Evolutionary conservation across 1,284 basidiomycete genomes (phyloP), one percentile per base, ranked within the genome.

Genomic region (Heterobasidion parviporum): DNA sequence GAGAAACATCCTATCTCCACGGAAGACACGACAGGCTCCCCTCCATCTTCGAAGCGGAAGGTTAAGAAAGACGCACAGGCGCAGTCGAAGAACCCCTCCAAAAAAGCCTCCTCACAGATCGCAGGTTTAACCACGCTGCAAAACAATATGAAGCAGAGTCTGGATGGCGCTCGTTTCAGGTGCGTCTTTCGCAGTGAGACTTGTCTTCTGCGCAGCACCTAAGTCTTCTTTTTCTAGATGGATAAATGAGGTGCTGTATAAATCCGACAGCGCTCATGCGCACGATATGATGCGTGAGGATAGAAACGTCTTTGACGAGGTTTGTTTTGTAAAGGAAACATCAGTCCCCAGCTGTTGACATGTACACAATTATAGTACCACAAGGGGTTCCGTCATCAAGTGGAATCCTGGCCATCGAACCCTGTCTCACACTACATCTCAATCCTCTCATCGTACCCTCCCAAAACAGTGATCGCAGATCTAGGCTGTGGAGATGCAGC

Each of bases 401-500:
- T 95, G 4, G 80, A 87, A 54, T 83, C 85, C 3, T 98, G 94
- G 94, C 94, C 94, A 0, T 83, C 82, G 1, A 95, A 96, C 64
- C 94, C 94, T 1, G 85, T 96, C 20, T 76, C 87, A 35, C 79
- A 89, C 67, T 92, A 94, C 67, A 80, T 88, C 53, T 73, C 76
- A 2, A 60, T 67, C 6, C 74, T 90, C 18, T 82, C 81, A 8
- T 70, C 75, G 32, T 85, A 85, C 60, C 81, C 90, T 6, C 56
- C 74, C 16, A 79, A 78, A 55, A 86, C 87, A 0, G 74, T 98
- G 57, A 84, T 99, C 50, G 94, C 85, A 20, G 97, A 99, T 71
- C 76, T 99, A 20, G 97, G 97, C 7, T 98, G 95, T 62, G 97
- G 97, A 12, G 94, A 98, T 66, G 97, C 94, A 10, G 82, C 88